Percentiles rank a stretch among this genome's conserved stretches.
Conservation (phyloP, 2,329 filamentous ascomycete genomes). For the Scedosporium minutisporum region DNA sequence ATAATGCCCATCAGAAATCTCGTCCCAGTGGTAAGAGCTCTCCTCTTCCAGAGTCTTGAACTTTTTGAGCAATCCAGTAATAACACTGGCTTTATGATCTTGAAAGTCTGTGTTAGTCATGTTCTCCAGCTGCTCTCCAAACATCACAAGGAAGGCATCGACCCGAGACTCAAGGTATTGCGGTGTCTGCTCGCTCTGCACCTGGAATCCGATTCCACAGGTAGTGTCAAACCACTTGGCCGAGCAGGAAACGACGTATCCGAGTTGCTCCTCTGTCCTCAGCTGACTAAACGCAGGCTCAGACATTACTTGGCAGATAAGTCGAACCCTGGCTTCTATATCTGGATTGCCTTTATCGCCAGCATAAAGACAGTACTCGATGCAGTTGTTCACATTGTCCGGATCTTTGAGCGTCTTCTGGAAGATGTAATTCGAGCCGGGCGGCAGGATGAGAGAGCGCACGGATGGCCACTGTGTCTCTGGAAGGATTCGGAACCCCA, state of each 20-base stretch:
- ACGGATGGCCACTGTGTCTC: conserved; percentile 69
- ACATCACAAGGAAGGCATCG: conserved; percentile 67
- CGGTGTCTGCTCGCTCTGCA: conserved; percentile 83
- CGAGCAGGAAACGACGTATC: conserved; percentile 89
- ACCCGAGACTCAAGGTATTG: conserved; percentile 80
- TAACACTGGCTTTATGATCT: conserved; percentile 77
- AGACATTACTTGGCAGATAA: conserved; percentile 82
- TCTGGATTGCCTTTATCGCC: conserved; percentile 59
- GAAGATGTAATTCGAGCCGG: conserved; percentile 76
- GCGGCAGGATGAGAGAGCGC: conserved; percentile 67
- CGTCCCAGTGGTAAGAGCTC: conserved; percentile 70
- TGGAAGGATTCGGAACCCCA: conserved; percentile 69
- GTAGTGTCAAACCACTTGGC: conserved; percentile 62
- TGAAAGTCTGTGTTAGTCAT: conserved; percentile 85
- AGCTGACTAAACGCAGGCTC: conserved; percentile 93
- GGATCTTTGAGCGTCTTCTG: conserved; percentile 72
- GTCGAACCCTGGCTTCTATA: conserved; percentile 64
- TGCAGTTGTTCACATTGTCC: conserved; percentile 79
- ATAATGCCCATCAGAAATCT: conserved; percentile 77
- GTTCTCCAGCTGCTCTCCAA: conserved; percentile 53
- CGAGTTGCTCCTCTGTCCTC: conserved; percentile 92
- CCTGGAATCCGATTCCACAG: conserved; percentile 77
- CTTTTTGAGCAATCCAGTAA: conserved; percentile 81
- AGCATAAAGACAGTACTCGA: conserved; percentile 67
- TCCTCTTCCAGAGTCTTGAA: conserved; percentile 85